Percentiles rank a stretch among this genome's conserved stretches.
Conservation (phyloP, 371 early-diverging fungal species). For the Mortierella polycephala region DNA sequence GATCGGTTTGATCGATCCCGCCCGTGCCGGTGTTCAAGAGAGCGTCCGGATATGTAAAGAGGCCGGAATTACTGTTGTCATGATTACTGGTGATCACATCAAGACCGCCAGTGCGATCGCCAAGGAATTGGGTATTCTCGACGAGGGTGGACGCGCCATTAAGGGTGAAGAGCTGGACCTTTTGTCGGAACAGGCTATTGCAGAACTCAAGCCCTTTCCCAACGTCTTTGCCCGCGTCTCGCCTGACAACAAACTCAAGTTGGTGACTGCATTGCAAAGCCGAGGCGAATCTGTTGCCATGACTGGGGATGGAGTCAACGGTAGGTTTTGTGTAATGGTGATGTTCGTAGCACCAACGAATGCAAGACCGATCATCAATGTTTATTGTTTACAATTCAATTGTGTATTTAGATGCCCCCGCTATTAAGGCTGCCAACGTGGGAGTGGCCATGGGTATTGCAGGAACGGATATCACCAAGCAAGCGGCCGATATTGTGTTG, state of each 20-base stretch:
- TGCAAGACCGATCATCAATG: not conserved
- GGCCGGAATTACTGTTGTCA: conserved; percentile 82
- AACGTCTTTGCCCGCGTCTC: conserved; percentile 77
- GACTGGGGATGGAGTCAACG: conserved; percentile 94
- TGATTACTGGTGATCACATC: conserved; percentile 86
- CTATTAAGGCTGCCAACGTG: conserved; percentile 91
- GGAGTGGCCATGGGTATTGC: conserved; percentile 94
- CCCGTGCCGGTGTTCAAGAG: conserved; percentile 72
- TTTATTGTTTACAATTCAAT: not conserved
- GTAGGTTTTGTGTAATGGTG: conserved; percentile 11
- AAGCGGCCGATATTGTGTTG: conserved; percentile 89
- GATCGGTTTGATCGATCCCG: conserved; percentile 83
- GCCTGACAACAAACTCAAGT: conserved; percentile 97
- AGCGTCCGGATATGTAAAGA: conserved; percentile 68
- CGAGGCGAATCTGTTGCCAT: conserved; percentile 75
- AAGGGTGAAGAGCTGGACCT: conserved; percentile 73
- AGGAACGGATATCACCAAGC: conserved; percentile 93
- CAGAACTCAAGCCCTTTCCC: conserved; percentile 71
- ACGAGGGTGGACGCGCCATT: conserved; percentile 58
- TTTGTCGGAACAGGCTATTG: conserved; percentile 69
- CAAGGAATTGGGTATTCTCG: conserved; percentile 72
- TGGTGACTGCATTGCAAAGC: conserved; percentile 94
- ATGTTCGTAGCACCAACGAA: too few species aligned
- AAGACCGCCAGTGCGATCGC: conserved; percentile 82
- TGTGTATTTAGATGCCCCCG: conserved; percentile 76